Evolutionary conservation across 306 rosid species (phyloP).

Genomic region (Lathyrus sativus): DNA sequence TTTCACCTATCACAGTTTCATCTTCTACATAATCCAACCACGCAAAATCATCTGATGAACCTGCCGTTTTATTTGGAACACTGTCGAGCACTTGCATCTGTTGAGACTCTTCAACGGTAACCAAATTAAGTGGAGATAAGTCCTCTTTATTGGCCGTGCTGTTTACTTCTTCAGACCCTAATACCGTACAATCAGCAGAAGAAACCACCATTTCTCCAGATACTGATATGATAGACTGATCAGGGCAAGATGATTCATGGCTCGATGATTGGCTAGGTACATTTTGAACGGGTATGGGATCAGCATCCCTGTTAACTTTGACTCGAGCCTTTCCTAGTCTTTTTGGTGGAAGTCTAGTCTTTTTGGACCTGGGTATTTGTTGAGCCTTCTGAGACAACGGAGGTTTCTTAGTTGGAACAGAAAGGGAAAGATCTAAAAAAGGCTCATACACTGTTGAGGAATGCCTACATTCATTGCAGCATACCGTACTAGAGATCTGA

Average conservation of each 20-base stretch:
- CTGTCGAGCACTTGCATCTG: slow-evolving; percentile 48
- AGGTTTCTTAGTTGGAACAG: slow-evolving; percentile 87
- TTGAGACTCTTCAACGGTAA: slow-evolving; percentile 51
- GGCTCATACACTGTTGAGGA: slow-evolving; percentile 89
- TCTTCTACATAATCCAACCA: slow-evolving; percentile 87
- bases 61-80: slow-evolving; percentile 49
- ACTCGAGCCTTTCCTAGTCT: slow-evolving; percentile 61
- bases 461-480: slow-evolving; percentile 84
- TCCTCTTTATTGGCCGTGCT: slow-evolving; percentile 43
- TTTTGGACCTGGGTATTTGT: slow-evolving; percentile 58
- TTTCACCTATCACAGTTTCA: slow-evolving; percentile 41
- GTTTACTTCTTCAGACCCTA: slow-evolving; percentile 45
- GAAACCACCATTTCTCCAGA: slow-evolving; percentile 41
- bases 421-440: slow-evolving; percentile 83
- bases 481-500: slow-evolving; percentile 76
- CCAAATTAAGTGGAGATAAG: slow-evolving; percentile 40
- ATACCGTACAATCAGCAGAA: slow-evolving; percentile 41
- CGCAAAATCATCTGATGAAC: slow-evolving; percentile 45
- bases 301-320: slow-evolving; percentile 53
- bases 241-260: slow-evolving; percentile 48
- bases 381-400: slow-evolving; percentile 60
- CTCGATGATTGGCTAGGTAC: slow-evolving; percentile 48
- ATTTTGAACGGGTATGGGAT: slow-evolving; percentile 44
- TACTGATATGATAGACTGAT: slow-evolving; percentile 30
- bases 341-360: slow-evolving; percentile 70